A percentile compares a stretch with the other conserved stretches of the same genome.
phyloP scores from a whole-genome alignment of 2,329 filamentous ascomycete species.

The Ceratocystis cacaofunesta region DNA sequence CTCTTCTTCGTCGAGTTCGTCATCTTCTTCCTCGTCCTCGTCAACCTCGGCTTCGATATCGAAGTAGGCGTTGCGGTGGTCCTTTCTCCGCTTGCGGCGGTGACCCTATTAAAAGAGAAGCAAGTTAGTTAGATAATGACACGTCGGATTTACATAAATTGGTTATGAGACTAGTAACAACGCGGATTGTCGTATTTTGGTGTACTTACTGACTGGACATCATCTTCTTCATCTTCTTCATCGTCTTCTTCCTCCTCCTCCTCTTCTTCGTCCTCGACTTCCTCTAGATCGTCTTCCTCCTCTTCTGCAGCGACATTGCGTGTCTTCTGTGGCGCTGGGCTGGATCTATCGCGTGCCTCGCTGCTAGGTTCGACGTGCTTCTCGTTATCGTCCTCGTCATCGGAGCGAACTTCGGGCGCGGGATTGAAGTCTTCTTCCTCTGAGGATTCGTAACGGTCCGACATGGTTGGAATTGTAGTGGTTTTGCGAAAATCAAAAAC shows the following conservation, averaged over 20 bases:
- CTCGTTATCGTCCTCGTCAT: slow-evolving; percentile 43
- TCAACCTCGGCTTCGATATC: slow-evolving; percentile 98
- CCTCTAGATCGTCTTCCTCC: slow-evolving; percentile 15
- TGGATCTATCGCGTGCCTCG: slow-evolving; percentile 13
- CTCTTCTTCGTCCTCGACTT: slow-evolving; percentile 22
- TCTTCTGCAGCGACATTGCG: slow-evolving; percentile 9
- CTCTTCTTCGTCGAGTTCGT: slow-evolving; percentile 76
- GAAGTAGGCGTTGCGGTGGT: slow-evolving; percentile 72
- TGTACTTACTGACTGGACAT: slow-evolving; percentile 47
- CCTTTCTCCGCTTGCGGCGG: slow-evolving; percentile 67
- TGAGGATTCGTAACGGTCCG: slow-evolving; percentile 34
- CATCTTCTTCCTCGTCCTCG: slow-evolving; percentile 74
- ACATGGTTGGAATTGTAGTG: slow-evolving; percentile 7
- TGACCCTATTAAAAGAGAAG: slow-evolving; percentile 33
- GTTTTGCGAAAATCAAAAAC: background rate
- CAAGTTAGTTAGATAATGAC: background rate
- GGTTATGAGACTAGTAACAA: too few species aligned
- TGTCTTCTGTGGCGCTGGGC: slow-evolving; percentile 10
- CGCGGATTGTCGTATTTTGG: too few species aligned
- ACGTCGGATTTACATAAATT: background rate
- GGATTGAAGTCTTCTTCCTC: slow-evolving; percentile 89
- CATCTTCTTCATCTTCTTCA: slow-evolving; percentile 37
- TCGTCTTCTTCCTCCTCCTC: slow-evolving; percentile 26
- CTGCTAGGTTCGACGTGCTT: slow-evolving; percentile 22
- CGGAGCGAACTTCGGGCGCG: slow-evolving; percentile 55